A percentile compares a stretch with the other conserved stretches of the same genome.
Evolutionary conservation across 345 rosid genomes (phyloP).

Genomic region (Draba incana): DNA sequence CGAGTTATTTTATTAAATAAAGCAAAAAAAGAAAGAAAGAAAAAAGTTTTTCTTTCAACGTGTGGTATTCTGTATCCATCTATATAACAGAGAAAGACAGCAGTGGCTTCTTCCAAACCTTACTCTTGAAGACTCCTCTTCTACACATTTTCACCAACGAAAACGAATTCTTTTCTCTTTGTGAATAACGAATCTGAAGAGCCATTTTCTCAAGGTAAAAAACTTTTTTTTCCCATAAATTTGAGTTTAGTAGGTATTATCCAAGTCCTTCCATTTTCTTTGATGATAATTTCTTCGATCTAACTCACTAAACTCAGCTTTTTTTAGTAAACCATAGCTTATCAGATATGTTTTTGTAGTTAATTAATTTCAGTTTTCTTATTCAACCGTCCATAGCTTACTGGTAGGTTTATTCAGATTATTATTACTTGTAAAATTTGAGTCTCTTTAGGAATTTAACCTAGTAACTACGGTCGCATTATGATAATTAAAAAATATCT

Average conservation of each 20-base stretch:
- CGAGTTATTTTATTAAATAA: slow-evolving; percentile 17
- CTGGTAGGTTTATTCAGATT: neutral
- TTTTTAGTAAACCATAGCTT: neutral
- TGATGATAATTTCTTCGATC: neutral
- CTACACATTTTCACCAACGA: slow-evolving; percentile 3
- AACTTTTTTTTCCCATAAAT: slow-evolving; percentile 1
- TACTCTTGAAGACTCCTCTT: slow-evolving; percentile 29
- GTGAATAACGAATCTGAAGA: slow-evolving; percentile 17
- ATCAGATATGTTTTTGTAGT: neutral
- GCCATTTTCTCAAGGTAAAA: slow-evolving; percentile 37
- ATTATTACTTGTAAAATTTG: neutral
- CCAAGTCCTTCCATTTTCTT: neutral
- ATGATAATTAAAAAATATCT: neutral
- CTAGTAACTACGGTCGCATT: neutral
- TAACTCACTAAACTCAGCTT: neutral
- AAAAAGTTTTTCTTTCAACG: slow-evolving; percentile 21
- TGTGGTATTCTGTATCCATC: slow-evolving; percentile 40
- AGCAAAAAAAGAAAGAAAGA: neutral
- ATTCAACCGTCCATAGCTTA: neutral
- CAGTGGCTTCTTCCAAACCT: slow-evolving; percentile 37
- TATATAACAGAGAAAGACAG: slow-evolving; percentile 32
- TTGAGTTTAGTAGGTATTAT: neutral
- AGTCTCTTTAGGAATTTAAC: neutral
- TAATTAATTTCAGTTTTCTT: neutral
- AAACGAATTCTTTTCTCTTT: neutral